Evolutionary conservation across 352 stramenopile genomes (phyloP), one percentile per base, ranked within the genome.

Genomic region (Elongisporangium senticosum): DNA sequence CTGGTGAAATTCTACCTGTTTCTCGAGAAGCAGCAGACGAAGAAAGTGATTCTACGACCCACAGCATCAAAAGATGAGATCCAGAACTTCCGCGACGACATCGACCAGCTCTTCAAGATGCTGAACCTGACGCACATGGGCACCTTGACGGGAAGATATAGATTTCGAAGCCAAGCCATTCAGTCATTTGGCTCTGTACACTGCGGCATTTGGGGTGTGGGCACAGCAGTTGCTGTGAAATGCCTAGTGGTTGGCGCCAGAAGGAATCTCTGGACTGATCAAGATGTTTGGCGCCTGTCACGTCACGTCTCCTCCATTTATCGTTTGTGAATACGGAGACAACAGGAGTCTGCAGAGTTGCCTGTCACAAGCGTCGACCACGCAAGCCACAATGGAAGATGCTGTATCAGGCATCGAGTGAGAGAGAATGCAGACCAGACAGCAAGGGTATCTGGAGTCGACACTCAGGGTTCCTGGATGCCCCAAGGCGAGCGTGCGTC

Each of bases 141-240:
- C 4, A 40, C n/a, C n/a, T 52, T 66, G 23, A 63, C 61, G n/a
- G n/a, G n/a, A n/a, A n/a, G n/a, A 70, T 8, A 48, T 74, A 1
- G 28, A 55, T 10, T 74, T 26, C 23, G 49, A 62, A 24, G 26
- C 48, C 1, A 47, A 62, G 19, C 49, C 66, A 22, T 74, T 74
- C 49, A 59, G 49, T 7, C 20, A 0, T 63, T 59, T 8, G 61
- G 54, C 3, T 37, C 65, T 3, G 10, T 63, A 1, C 65, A 72
- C 20, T 56, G 40, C 33, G 65, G 65, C 4, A 50, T 50, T 2
- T 68, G 57, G 47, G 50, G 61, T 7, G 39, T 52, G 5, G 50
- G 56, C 33, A 68, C 64, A 0, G 15, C 48, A 3, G 63, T 77
- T n/a, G 65, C 68, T 0, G 61, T 77, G 15, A 74, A 72, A 23